These are phyloP conservation scores for Filobasidium floriforme DNA, from an alignment of 768 basidiomycete species.

Conservation along the genomic window DNA sequence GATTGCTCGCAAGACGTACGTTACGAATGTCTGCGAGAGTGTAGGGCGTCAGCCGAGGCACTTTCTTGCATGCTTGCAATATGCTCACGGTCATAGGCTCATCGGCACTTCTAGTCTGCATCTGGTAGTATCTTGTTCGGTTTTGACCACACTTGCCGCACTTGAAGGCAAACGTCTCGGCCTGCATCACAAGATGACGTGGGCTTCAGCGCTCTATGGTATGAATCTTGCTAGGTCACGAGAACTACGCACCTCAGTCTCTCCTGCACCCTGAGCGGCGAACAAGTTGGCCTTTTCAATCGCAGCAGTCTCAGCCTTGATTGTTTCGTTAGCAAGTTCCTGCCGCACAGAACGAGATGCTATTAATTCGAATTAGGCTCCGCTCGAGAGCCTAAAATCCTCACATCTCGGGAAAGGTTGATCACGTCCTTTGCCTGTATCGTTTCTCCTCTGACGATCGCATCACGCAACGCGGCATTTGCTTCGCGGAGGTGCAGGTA, in stretches of 20 bases:
- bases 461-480: slow-evolving; percentile 78
- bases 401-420: slow-evolving; percentile 72
- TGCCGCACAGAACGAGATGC: slow-evolving; percentile 36
- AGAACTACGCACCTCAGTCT: slow-evolving; percentile 45
- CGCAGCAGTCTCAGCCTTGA: slow-evolving; percentile 71
- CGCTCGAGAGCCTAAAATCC: slow-evolving; percentile 22
- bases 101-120: slow-evolving; percentile 94
- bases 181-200: slow-evolving; percentile 48
- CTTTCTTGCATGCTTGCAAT: background rate
- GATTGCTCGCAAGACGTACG: slow-evolving; percentile 7
- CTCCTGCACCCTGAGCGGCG: slow-evolving; percentile 79
- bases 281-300: slow-evolving; percentile 80
- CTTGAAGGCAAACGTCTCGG: slow-evolving; percentile 97
- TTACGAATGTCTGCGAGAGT: slow-evolving; percentile 17
- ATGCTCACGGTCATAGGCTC: slow-evolving; percentile 75
- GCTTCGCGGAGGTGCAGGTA: slow-evolving; percentile 94
- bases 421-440: slow-evolving; percentile 62
- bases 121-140: slow-evolving; percentile 74
- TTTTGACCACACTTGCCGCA: slow-evolving; percentile 88
- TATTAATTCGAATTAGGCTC: background rate
- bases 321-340: slow-evolving; percentile 95
- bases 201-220: background rate
- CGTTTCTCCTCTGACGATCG: slow-evolving; percentile 68
- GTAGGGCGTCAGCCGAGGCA: background rate
- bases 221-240: background rate